These are phyloP conservation scores for Cordyceps sp. DNA, from an alignment of 2,329 filamentous ascomycete genomes.

Conservation along the genomic window DNA sequence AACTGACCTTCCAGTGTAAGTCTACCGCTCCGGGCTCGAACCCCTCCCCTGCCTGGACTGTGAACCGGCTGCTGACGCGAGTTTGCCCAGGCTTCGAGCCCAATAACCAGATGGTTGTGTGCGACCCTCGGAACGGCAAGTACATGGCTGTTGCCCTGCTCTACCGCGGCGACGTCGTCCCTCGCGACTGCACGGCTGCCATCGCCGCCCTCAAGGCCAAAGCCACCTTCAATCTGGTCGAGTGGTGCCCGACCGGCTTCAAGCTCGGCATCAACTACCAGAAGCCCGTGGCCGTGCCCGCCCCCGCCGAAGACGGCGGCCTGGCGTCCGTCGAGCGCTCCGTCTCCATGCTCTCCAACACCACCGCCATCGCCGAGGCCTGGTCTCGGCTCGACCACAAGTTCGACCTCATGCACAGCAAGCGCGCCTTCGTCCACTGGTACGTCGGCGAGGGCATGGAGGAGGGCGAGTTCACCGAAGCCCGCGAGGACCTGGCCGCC, in stretches of 20 bases:
- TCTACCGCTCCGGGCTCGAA: slow-evolving; percentile 3
- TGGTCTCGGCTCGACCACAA: slow-evolving; percentile 60
- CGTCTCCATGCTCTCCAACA: slow-evolving; percentile 60
- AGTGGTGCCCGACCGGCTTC: slow-evolving; percentile 63
- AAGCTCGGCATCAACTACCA: slow-evolving; percentile 65
- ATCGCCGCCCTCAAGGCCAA: slow-evolving; percentile 54
- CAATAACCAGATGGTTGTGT: slow-evolving; percentile 67
- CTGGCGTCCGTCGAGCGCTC: slow-evolving; percentile 45
- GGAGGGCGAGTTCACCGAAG: slow-evolving; percentile 79
- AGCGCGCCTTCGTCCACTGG: slow-evolving; percentile 63
- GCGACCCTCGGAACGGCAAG: slow-evolving; percentile 57
- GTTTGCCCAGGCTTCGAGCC: slow-evolving; percentile 46
- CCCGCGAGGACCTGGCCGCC: slow-evolving; percentile 70
- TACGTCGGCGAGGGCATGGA: slow-evolving; percentile 86
- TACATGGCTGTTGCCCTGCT: slow-evolving; percentile 61
- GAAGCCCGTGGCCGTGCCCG: slow-evolving; percentile 43
- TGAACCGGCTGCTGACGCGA: too few relatives aligned
- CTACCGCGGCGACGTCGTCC: slow-evolving; percentile 56
- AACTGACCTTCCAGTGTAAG: slow-evolving; percentile 59
- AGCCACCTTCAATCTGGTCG: slow-evolving; percentile 55
- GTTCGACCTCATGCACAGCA: slow-evolving; percentile 66
- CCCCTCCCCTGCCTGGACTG: too few relatives aligned
- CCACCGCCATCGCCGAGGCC: slow-evolving; percentile 56
- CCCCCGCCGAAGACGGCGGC: slow-evolving; percentile 35
- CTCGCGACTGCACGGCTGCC: slow-evolving; percentile 51